These are phyloP conservation scores for Rosellinia necatrix DNA, from an alignment of 2,329 filamentous ascomycete genomes.

Conservation along the genomic window DNA sequence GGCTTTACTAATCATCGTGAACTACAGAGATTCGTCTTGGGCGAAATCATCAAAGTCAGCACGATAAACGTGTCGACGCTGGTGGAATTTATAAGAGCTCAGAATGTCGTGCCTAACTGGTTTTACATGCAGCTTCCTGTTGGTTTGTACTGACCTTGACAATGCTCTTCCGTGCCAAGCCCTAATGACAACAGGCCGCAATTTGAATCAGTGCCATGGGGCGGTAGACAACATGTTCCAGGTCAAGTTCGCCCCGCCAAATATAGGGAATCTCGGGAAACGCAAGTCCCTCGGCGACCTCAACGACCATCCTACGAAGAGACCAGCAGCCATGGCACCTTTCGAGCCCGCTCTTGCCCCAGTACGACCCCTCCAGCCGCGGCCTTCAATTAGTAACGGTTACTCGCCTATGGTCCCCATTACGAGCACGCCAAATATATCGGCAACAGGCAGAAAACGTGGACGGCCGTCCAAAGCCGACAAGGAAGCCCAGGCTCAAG, in stretches of 20 bases:
- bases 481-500: slow-evolving; percentile 45
- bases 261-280: slow-evolving; percentile 38
- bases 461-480: slow-evolving; percentile 53
- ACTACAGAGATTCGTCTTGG: slow-evolving; percentile 60
- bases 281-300: slow-evolving; percentile 45
- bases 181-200: slow-evolving; percentile 48
- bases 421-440: slow-evolving; percentile 31
- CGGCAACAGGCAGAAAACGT: slow-evolving; percentile 46
- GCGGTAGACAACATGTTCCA: slow-evolving; percentile 47
- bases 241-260: slow-evolving; percentile 40
- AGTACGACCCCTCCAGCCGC: slow-evolving; percentile 40
- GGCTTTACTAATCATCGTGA: slow-evolving; percentile 30
- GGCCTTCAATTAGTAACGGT: slow-evolving; percentile 38
- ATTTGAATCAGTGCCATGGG: slow-evolving; percentile 52
- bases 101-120: slow-evolving; percentile 51
- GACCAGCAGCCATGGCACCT: slow-evolving; percentile 38
- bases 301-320: slow-evolving; percentile 42
- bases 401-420: slow-evolving; percentile 28
- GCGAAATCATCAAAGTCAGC: slow-evolving; percentile 63
- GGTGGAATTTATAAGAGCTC: slow-evolving; percentile 51
- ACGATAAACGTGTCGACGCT: slow-evolving; percentile 52
- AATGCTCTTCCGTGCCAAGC: slow-evolving; percentile 21
- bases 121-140: slow-evolving; percentile 53
- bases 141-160: slow-evolving; percentile 43
- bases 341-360: slow-evolving; percentile 35